These are phyloP conservation scores for Leccinum fallax DNA, from an alignment of 1,284 basidiomycete genomes.

Conservation along the genomic window DNA sequence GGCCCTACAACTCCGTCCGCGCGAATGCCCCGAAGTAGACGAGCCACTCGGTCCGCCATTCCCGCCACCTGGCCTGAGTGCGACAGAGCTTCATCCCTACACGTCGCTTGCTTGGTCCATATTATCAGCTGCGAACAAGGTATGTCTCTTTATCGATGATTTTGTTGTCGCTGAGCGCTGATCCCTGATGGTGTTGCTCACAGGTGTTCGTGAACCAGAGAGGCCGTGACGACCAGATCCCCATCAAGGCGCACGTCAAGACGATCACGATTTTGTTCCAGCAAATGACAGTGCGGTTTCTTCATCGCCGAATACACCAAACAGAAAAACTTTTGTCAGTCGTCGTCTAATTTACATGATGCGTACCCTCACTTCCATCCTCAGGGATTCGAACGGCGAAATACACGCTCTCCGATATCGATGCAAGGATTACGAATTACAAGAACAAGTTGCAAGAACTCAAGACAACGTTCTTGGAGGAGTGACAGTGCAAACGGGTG, in stretches of 20 bases:
- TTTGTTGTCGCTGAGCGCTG: no score
- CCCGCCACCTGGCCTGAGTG: background rate
- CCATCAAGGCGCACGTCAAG: no score
- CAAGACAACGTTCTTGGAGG: no score
- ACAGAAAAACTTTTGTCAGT: constrained; percentile 37
- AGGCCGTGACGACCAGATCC: background rate
- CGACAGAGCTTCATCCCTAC: background rate
- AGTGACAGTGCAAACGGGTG: no score
- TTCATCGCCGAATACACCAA: background rate
- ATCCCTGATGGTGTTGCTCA: no score
- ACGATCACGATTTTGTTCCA: background rate
- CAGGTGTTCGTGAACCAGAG: no score
- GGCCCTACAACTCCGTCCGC: background rate
- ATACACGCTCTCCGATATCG: background rate
- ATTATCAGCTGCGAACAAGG: background rate
- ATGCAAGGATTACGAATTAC: no score
- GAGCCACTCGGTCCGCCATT: no score
- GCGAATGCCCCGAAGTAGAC: background rate
- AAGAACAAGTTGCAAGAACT: no score
- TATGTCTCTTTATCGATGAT: background rate
- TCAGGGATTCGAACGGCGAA: background rate
- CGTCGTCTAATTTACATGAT: background rate
- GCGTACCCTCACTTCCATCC: background rate
- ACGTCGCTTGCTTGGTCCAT: background rate
- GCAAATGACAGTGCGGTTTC: background rate